A percentile compares a stretch with the other conserved stretches of the same genome.
These are phyloP conservation scores for Trametes elegans DNA, from an alignment of 768 basidiomycete genomes.

Conservation along the genomic window DNA sequence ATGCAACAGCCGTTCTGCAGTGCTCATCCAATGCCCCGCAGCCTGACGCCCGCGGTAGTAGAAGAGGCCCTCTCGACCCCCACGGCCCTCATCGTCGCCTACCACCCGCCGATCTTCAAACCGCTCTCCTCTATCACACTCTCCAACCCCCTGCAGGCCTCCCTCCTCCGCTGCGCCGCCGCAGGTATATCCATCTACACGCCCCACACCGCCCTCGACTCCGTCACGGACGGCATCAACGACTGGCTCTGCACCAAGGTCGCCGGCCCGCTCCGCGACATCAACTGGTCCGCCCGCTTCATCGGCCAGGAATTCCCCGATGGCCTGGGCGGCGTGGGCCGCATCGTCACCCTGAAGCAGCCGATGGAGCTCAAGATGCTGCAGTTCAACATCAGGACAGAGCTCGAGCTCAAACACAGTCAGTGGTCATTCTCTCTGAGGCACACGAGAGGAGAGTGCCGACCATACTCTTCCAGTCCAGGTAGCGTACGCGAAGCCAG, in stretches of 20 bases:
- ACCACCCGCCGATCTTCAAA: conserved; percentile 85
- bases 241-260: conserved; percentile 72
- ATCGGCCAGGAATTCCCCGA: conserved; percentile 30
- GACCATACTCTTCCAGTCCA: conserved; percentile 47
- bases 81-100: conserved; percentile 70
- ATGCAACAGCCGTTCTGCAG: neutral
- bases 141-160: conserved; percentile 72
- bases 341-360: conserved; percentile 60
- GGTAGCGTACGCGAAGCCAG: conserved; percentile 48
- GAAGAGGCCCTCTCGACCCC: conserved; percentile 62
- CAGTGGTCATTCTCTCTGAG: conserved; percentile 21
- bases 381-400: conserved; percentile 65
- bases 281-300: conserved; percentile 26
- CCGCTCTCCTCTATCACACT: conserved; percentile 76
- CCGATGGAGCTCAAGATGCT: conserved; percentile 59
- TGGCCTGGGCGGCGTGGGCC: conserved; percentile 56
- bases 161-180: conserved; percentile 76
- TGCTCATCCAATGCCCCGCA: conserved; percentile 26
- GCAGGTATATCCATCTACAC: conserved; percentile 83
- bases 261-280: conserved; percentile 31
- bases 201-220: conserved; percentile 88
- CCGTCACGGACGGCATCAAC: conserved; percentile 82
- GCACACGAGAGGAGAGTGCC: conserved; percentile 23
- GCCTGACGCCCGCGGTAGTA: conserved; percentile 70
- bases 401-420: conserved; percentile 62